A percentile compares a stretch with the other conserved stretches of the same genome.
Conservation (phyloP, 345 rosid species). For the Lenwebbia sp. region DNA sequence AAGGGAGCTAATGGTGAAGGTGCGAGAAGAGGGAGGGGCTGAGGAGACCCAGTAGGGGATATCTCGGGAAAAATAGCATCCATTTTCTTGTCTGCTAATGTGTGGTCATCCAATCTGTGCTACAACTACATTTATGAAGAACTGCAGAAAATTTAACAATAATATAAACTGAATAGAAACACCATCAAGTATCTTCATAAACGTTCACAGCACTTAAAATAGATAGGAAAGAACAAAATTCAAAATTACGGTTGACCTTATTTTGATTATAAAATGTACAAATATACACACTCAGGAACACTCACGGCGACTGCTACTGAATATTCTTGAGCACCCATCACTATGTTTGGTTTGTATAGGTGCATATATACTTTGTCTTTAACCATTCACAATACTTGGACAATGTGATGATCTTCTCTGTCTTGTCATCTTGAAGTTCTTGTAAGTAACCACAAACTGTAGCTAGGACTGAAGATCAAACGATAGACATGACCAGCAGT, state of each 20-base stretch:
- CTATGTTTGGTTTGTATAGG: too few relatives aligned
- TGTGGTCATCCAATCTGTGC: conserved; percentile 9
- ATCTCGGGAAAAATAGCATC: conserved; percentile 51
- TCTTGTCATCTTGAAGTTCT: too few relatives aligned
- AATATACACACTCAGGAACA: too few relatives aligned
- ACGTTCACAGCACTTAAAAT: neutral
- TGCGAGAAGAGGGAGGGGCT: conserved; percentile 81
- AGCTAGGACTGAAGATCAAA: too few relatives aligned
- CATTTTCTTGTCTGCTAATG: conserved; percentile 2
- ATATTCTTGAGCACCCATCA: too few relatives aligned
- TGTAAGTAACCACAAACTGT: too few relatives aligned
- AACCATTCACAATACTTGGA: too few relatives aligned
- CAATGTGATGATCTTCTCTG: too few relatives aligned
- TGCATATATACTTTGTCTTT: too few relatives aligned
- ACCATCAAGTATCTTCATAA: neutral
- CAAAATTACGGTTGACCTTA: neutral
- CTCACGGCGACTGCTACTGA: too few relatives aligned
- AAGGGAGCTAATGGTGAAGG: conserved; percentile 84
- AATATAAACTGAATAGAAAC: neutral
- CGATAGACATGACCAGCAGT: too few relatives aligned
- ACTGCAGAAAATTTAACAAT: conserved; percentile 25
- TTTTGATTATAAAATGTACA: too few relatives aligned
- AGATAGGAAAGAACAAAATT: neutral
- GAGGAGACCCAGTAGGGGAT: conserved; percentile 64
- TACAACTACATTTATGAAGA: conserved; percentile 24